A percentile compares a stretch with the other conserved stretches of the same genome.
Conservation (phyloP, 805 yeast genomes). For the Lipomyces yamanashiensis region DNA sequence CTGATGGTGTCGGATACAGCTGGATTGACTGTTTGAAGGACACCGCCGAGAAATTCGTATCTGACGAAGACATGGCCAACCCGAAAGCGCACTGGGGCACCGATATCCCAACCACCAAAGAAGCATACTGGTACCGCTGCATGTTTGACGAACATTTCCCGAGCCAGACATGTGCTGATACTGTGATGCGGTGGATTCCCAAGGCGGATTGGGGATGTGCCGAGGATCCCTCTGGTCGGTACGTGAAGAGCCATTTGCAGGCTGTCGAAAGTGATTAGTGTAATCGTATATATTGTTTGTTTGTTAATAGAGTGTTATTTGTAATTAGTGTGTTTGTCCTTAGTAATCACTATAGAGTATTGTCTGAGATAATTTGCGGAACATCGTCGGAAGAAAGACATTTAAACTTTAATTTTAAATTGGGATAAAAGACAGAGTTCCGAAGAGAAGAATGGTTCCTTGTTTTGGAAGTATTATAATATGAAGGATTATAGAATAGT, state of each 20-base stretch:
- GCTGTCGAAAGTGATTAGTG: constrained; percentile 48
- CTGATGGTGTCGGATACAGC: constrained; percentile 99
- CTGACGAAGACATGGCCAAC: constrained; percentile 87
- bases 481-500: no score
- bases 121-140: constrained; percentile 98
- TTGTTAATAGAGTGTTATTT: not conserved
- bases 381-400: no score
- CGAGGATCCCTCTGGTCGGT: constrained; percentile 98
- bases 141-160: constrained; percentile 94
- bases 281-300: not conserved
- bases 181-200: constrained; percentile 99
- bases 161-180: constrained; percentile 86
- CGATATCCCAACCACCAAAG: constrained; percentile 95
- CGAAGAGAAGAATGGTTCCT: no score
- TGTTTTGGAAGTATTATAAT: no score
- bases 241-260: constrained; percentile 84
- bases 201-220: constrained; percentile 99
- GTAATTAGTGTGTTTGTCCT: no score
- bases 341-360: no score
- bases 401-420: no score
- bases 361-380: no score
- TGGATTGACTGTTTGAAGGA: constrained; percentile 99
- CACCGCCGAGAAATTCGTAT: constrained; percentile 80
- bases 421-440: no score
- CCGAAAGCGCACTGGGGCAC: constrained; percentile 97